Evolutionary conservation across 1,284 basidiomycete genomes (phyloP), one percentile per base, ranked within the genome.

Genomic region (Ustilago curta): DNA sequence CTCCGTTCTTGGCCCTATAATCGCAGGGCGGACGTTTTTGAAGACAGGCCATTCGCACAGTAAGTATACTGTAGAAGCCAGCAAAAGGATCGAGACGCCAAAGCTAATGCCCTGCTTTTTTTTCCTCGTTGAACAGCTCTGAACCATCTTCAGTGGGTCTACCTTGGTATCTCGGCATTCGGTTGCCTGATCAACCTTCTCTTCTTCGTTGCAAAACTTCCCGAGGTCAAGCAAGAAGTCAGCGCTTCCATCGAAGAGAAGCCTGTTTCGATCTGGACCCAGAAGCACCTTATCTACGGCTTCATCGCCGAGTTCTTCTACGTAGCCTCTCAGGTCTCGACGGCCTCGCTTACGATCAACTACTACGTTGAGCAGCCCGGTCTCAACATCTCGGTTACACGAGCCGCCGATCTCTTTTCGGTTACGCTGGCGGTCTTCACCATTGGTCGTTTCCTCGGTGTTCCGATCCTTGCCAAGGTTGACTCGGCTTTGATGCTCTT

Each of bases 121-220:
- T n/a, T n/a, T n/a, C n/a, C n/a, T n/a, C n/a, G n/a, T n/a, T n/a
- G n/a, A n/a, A n/a, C n/a, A n/a, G n/a, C 87, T 35, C 88, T 93
- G 37, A 89, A 88, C 73, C 92, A 89, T 47, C 90, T 93, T 16
- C 91, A 93, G 86, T 93, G 90, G 90, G 91, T 92, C 42, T 93
- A 93, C 85, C 89, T 93, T 40, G 91, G 91, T 16, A 91, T 93
- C 37, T 23, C 91, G 8, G 89, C 88, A 23, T 88, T 91, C 29
- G 91, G 91, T 2, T 60, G 90, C 40, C 73, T 88, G 25, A 88
- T 93, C 50, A 91, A 91, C 75, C 78, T 90, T 62, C 85, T 91
- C 27, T 93, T 93, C 87, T 88, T 88, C 88, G 90, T 92, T 85
- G 90, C 90, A 80, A 86, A 88, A 62, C 87, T 93, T 8, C 92